A percentile compares a stretch with the other conserved stretches of the same genome.
phyloP scores from a whole-genome alignment of 768 basidiomycete genomes.

The Pleurotus pulmonarius region DNA sequence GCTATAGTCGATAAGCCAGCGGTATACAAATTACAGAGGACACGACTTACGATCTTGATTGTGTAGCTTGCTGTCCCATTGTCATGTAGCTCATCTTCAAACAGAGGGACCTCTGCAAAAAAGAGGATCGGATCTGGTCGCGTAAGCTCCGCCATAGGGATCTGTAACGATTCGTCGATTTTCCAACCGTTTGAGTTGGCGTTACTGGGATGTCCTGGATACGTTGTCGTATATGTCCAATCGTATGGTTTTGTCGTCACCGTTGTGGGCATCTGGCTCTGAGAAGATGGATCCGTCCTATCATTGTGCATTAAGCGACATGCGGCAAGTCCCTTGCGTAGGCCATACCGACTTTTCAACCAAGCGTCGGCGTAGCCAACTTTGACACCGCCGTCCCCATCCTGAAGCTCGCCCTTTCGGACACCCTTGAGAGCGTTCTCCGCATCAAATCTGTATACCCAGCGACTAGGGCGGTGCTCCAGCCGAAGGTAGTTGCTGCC shows the following conservation, averaged over 20 bases:
- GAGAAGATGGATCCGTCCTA: constrained; percentile 67
- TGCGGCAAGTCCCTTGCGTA: constrained; percentile 4
- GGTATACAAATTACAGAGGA: neutral
- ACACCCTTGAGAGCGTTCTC: constrained; percentile 68
- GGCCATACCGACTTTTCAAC: constrained; percentile 77
- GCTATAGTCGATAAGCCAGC: constrained; percentile 37
- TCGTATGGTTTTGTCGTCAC: constrained; percentile 86
- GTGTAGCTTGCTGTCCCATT: constrained; percentile 87
- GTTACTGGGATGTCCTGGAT: constrained; percentile 55
- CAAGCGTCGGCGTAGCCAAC: constrained; percentile 95
- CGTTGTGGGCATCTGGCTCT: constrained; percentile 64
- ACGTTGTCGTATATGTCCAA: constrained; percentile 96
- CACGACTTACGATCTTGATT: constrained; percentile 77
- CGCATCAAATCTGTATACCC: constrained; percentile 64
- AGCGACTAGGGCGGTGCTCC: constrained; percentile 59
- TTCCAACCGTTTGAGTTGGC: constrained; percentile 36
- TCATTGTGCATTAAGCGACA: constrained; percentile 13
- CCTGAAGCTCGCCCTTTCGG: constrained; percentile 67
- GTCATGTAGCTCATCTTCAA: constrained; percentile 96
- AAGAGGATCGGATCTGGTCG: constrained; percentile 96
- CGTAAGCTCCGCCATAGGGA: constrained; percentile 83
- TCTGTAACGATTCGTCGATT: constrained; percentile 52
- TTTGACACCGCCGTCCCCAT: constrained; percentile 88
- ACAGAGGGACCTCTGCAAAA: constrained; percentile 92
- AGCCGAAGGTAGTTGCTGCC: constrained; percentile 76